Evolutionary conservation across 108 stramenopile genomes (phyloP).

Genomic region (Schizochytrium sp.): DNA sequence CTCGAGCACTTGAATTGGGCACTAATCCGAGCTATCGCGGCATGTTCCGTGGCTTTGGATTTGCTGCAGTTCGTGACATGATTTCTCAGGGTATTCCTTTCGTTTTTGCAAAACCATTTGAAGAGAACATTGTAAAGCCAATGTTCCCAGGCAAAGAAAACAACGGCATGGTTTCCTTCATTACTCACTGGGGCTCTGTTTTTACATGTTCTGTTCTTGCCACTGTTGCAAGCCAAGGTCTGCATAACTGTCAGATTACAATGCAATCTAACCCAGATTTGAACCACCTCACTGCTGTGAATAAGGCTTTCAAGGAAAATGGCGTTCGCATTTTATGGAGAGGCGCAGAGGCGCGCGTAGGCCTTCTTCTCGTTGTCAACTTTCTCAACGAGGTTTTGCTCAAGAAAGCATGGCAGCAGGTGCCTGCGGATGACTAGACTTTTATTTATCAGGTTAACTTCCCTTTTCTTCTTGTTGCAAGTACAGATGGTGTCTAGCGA

Average conservation of each 20-base stretch:
- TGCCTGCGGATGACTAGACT: conserved; percentile 25
- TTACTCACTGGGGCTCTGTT: conserved; percentile 67
- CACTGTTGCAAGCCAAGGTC: conserved; percentile 67
- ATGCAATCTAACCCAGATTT: conserved; percentile 69
- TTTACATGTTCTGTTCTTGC: conserved; percentile 66
- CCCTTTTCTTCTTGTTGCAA: too few species aligned
- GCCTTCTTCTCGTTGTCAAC: conserved; percentile 68
- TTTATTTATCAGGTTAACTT: background rate
- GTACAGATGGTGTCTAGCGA: too few species aligned
- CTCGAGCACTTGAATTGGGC: conserved; percentile 64
- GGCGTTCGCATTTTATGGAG: conserved; percentile 50
- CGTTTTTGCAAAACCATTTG: conserved; percentile 63
- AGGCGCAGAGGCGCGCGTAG: conserved; percentile 70
- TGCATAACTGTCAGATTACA: conserved; percentile 71
- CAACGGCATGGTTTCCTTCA: background rate
- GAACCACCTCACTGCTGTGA: conserved; percentile 48
- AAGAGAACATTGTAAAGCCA: conserved; percentile 60
- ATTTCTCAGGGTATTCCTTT: conserved; percentile 70
- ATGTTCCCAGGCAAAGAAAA: conserved; percentile 20
- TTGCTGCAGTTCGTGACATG: conserved; percentile 68
- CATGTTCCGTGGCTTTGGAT: conserved; percentile 67
- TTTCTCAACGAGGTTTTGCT: conserved; percentile 68
- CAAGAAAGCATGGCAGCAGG: conserved; percentile 66
- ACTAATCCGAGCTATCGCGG: conserved; percentile 60
- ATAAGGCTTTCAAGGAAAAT: conserved; percentile 56